These are phyloP conservation scores for Schizochytrium sp. DNA, from an alignment of 108 stramenopile species.

Conservation along the genomic window DNA sequence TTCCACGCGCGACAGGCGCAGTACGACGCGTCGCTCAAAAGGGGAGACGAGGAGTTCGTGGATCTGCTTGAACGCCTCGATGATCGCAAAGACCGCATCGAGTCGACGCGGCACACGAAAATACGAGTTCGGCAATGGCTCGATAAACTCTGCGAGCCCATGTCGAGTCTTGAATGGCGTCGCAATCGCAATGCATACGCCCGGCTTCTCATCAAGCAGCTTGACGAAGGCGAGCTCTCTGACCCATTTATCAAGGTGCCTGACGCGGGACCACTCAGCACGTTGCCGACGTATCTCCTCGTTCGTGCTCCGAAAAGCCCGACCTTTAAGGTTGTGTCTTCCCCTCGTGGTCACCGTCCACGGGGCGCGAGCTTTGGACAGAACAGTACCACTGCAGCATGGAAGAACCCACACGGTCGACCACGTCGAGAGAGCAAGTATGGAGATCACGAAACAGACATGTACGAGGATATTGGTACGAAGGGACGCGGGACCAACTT, in stretches of 20 bases:
- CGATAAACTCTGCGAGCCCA: conserved; percentile 3
- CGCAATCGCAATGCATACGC: conserved; percentile 1
- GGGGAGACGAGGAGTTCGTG: neutral
- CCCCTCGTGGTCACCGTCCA: neutral
- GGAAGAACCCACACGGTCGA: neutral
- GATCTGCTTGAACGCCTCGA: neutral
- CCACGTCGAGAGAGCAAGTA: neutral
- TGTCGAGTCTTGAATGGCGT: neutral
- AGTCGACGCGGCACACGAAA: conserved; percentile 4
- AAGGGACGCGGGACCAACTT: no score
- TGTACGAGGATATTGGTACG: no score
- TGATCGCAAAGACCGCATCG: neutral
- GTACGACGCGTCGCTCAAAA: neutral
- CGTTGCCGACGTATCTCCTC: neutral
- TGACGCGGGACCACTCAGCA: neutral
- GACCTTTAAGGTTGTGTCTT: neutral
- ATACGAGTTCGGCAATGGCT: neutral
- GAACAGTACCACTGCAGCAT: no score
- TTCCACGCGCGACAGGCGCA: neutral
- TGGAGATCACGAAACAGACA: neutral
- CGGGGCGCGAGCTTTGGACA: neutral
- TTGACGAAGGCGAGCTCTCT: neutral
- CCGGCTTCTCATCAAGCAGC: neutral
- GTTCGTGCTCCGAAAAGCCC: neutral
- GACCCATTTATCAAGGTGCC: neutral